Evolutionary conservation across 768 basidiomycete species (phyloP), one percentile per base, ranked within the genome.

Genomic region (Lactifluus volemus): DNA sequence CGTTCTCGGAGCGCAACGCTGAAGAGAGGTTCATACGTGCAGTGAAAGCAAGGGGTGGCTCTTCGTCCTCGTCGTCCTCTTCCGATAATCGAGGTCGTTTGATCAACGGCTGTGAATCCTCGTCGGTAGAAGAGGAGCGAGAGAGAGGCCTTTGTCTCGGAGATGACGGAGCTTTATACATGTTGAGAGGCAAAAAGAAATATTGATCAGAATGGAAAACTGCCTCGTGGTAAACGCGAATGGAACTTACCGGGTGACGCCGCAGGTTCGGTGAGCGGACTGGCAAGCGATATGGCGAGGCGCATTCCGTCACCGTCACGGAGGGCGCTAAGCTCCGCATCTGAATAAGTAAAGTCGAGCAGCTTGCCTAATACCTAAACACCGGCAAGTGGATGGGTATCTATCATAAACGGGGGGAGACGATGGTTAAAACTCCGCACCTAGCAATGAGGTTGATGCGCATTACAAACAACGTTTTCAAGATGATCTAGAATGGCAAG

Each of bases 261-360:
- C 21, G 77, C 67, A 36, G 75, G 66, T 50, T 76, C 75, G 36
- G 75, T 75, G 29, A 76, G 71, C 32, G 82, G 79, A 55, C 81
- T 80, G 30, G 79, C 76, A 54, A 76, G 73, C 14, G 82, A 79
- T 19, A 77, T 76, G 0, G 80, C 78, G 39, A 81, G 70, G 56
- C 73, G 74, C 83, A 92, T 86, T 72, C 88, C 88, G 67, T 83
- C 82, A 61, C 88, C 88, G 67, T 83, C 82, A 61, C 86, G 81
- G 59, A 91, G 70, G 17, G 86, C 85, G 30, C 76, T 68, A 48
- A 92, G 83, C 64, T 85, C 84, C 19, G 83, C 83, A 71, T 92
- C 85, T 12, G 75, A 75, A 70, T 91, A 91, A 51, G 79, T 77
- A 67, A 94, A 94, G 73, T 92, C 87, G n/a, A 88, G 77, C 10